A percentile compares a stretch with the other conserved stretches of the same genome.
Conservation (phyloP, 2,329 filamentous ascomycete species). For the Didymella keratinophila region DNA sequence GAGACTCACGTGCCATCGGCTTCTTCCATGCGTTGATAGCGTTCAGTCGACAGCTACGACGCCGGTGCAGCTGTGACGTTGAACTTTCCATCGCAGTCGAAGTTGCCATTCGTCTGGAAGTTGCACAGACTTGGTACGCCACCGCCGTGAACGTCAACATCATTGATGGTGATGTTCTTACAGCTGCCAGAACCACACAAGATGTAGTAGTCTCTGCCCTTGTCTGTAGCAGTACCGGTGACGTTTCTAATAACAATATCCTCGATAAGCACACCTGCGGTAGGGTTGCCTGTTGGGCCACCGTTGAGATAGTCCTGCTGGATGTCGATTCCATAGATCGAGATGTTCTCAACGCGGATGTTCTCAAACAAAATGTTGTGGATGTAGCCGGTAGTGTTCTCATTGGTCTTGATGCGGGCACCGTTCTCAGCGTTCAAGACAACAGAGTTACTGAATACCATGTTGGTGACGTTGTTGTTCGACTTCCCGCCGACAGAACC, state of each 20-base stretch:
- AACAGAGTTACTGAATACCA: conserved; percentile 59
- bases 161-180: conserved; percentile 63
- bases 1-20: too few relatives aligned
- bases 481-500: conserved; percentile 64
- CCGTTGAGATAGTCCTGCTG: conserved; percentile 63
- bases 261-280: conserved; percentile 57
- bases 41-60: background rate
- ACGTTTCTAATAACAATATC: conserved; percentile 53
- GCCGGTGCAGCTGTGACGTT: conserved; percentile 15
- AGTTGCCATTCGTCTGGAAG: conserved; percentile 38
- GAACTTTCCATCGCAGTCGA: conserved; percentile 36
- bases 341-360: conserved; percentile 56
- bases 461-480: conserved; percentile 63
- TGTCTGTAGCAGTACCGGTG: conserved; percentile 49
- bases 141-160: conserved; percentile 50
- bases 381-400: conserved; percentile 61
- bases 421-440: conserved; percentile 64
- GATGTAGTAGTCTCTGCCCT: conserved; percentile 58
- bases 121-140: conserved; percentile 47
- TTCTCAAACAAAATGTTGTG: conserved; percentile 57
- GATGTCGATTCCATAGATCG: conserved; percentile 60
- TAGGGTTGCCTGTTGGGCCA: conserved; percentile 54
- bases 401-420: conserved; percentile 66
- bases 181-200: conserved; percentile 63
- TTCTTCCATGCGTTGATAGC: too few relatives aligned